Conservation (phyloP, 2,329 filamentous ascomycete genomes). For the Corynespora cassiicola region DNA sequence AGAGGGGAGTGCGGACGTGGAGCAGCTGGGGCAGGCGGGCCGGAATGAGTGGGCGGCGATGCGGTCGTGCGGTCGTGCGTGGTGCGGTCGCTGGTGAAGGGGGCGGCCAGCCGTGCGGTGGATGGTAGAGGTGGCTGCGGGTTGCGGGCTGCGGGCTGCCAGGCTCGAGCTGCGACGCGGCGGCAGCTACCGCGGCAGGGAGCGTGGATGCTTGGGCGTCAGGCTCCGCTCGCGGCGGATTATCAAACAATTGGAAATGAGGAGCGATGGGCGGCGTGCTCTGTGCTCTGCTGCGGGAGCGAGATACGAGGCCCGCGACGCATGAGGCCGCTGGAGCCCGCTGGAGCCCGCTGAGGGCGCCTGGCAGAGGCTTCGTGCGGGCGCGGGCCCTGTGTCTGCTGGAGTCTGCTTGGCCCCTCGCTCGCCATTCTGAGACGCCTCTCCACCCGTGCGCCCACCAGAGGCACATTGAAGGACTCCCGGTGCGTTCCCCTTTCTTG, state of each 20-base stretch:
- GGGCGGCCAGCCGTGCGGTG: background rate
- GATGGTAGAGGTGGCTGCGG: slow-evolving; percentile 1
- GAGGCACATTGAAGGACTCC: slow-evolving; percentile 13
- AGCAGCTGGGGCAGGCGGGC: slow-evolving; percentile 5
- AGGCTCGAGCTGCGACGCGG: slow-evolving; percentile 6
- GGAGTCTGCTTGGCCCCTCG: slow-evolving; percentile 9
- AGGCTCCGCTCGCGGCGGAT: slow-evolving; percentile 7
- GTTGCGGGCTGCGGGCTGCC: slow-evolving; percentile 5
- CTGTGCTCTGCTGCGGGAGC: too few species aligned
- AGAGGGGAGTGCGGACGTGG: slow-evolving; percentile 12
- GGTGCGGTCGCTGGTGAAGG: slow-evolving; percentile 1
- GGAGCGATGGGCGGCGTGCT: slow-evolving; percentile 8
- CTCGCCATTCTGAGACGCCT: slow-evolving; percentile 13
- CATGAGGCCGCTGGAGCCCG: too few species aligned
- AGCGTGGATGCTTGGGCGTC: too few species aligned
- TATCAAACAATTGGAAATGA: slow-evolving; percentile 27
- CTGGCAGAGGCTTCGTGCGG: too few species aligned
- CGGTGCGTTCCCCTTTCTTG: slow-evolving; percentile 2
- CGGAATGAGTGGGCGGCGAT: too few species aligned
- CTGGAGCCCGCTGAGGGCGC: too few species aligned
- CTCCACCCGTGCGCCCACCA: slow-evolving; percentile 14
- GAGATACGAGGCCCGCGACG: too few species aligned
- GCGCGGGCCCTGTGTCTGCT: slow-evolving; percentile 5
- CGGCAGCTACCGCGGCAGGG: background rate
- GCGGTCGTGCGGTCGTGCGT: too few species aligned